Evolutionary conservation across 2,329 filamentous ascomycete genomes (phyloP), one percentile per base, ranked within the genome.

Genomic region (Rasamsonia emersonii): DNA sequence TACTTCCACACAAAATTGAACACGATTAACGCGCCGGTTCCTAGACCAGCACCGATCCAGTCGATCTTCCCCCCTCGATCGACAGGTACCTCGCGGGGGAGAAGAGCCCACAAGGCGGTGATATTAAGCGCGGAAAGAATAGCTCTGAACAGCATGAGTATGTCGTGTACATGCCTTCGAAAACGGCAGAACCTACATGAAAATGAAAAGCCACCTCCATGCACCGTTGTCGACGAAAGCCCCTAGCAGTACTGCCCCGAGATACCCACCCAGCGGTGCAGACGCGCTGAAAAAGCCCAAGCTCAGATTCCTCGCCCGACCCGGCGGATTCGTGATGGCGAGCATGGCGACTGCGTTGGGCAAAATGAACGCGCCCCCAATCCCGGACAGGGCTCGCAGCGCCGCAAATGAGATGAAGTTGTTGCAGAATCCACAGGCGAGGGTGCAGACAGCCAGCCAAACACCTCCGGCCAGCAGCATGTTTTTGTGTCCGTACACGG

Each of bases 401-500:
- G 60, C 49, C n/a, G 61, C 51, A 33, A 72, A 68, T 0, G 59
- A 44, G 2, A 62, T 49, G 24, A 63, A 62, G 3, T 50, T 57
- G 3, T 49, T 54, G 24, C 54, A 63, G 34, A 70, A 70, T 0
- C 70, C 73, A 3, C 60, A 62, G 2, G 70, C 38, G 9, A 73
- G 46, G 2, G 67, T 68, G 64, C 70, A 77, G 4, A 69, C 23
- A 0, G 65, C 59, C 20, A 72, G 71, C 71, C 73, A 78, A 9
- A 58, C 34, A 18, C 72, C 68, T 2, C 75, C 75, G 30, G 59
- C 42, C 8, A 77, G 42, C 24, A 79, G 67, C 18, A 76, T 50
- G 3, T 52, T 59, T 46, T 72, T 73, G 50, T 76, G 67, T 0
- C 75, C 76, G 36, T 71, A 74, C 0, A 71, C 51, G 24, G 75